Evolutionary conservation across 2,329 filamentous ascomycete genomes (phyloP), one percentile per base, ranked within the genome.

Genomic region (Bisporella sp.): DNA sequence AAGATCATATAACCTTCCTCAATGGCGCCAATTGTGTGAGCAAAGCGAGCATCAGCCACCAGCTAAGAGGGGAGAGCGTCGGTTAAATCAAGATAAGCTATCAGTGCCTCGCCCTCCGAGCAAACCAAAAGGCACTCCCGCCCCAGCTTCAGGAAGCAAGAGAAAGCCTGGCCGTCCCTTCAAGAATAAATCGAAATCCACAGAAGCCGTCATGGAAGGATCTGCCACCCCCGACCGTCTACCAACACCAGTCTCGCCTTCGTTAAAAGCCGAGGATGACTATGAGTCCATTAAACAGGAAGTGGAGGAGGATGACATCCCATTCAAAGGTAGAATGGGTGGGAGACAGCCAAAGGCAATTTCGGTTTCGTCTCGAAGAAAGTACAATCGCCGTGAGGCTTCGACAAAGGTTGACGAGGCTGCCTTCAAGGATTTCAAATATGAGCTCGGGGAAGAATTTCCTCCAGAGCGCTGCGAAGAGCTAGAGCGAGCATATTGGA

Each of bases 31-130:
- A 49, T 77, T 97, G 39, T 96, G 91, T 66, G 88, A 96, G 56
- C 90, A 96, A 69, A 91, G 89, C 65, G 91, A 96, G 62, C 90
- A 99, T 66, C 93, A 97, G 62, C 93, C 93, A 7, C 93, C 93
- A 0, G 93, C 93, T 5, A 84, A 84, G 62, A 84, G 93, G 66
- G 93, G 95, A 48, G 87, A 93, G 69, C 77, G 86, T 57, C 81
- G 88, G 54, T 80, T 81, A 50, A 68, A 65, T 32, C 64, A 64
- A 48, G 65, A 67, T 6, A 62, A 57, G 31, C 40, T 44, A 45
- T 39, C 49, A 46, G 11, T 46, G 58, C 64, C 71, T 33, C 46
- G 58, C 59, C 56, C 32, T 61, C 66, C 45, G 55, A 66, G 33
- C 51, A 69, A 28, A 62, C 60, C 35, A 59, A 69, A 30, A 45